Conservation (phyloP, 768 basidiomycete species). For the Lactifluus hygrophoroides region DNA sequence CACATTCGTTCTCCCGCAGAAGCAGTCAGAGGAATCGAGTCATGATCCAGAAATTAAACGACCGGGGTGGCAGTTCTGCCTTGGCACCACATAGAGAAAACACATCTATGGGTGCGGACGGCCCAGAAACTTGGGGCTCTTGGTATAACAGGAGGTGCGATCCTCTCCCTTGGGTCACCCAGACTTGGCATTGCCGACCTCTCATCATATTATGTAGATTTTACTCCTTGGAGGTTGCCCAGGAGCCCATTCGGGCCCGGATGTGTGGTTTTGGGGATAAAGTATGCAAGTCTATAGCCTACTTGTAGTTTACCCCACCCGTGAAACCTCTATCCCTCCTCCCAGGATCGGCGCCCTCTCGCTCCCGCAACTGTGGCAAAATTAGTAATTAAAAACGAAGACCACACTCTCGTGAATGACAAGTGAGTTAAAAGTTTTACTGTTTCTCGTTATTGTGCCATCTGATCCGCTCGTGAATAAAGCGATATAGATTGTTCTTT, state of each 20-base stretch:
- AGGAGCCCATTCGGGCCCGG: slow-evolving; percentile 82
- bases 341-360: slow-evolving; percentile 81
- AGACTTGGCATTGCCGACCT: neutral
- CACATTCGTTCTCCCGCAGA: slow-evolving; percentile 14
- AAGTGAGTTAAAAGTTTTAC: slow-evolving; percentile 46
- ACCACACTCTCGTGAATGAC: slow-evolving; percentile 59
- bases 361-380: slow-evolving; percentile 87
- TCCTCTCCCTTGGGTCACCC: slow-evolving; percentile 1
- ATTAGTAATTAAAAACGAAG: slow-evolving; percentile 63
- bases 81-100: slow-evolving; percentile 18
- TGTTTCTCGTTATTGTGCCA: neutral
- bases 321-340: slow-evolving; percentile 13
- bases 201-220: slow-evolving; percentile 43
- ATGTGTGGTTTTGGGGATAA: slow-evolving; percentile 98
- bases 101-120: slow-evolving; percentile 25
- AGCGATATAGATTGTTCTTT: slow-evolving; percentile 85
- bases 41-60: slow-evolving; percentile 64
- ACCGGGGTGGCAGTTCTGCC: slow-evolving; percentile 31
- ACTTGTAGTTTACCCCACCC: slow-evolving; percentile 1
- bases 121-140: slow-evolving; percentile 59
- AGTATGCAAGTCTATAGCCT: slow-evolving; percentile 35
- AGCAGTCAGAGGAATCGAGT: neutral
- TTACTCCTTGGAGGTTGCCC: slow-evolving; percentile 78
- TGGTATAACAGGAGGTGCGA: slow-evolving; percentile 60
- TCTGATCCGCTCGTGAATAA: neutral